Conservation (phyloP, 306 rosid genomes). For the Citrullus amarus region DNA sequence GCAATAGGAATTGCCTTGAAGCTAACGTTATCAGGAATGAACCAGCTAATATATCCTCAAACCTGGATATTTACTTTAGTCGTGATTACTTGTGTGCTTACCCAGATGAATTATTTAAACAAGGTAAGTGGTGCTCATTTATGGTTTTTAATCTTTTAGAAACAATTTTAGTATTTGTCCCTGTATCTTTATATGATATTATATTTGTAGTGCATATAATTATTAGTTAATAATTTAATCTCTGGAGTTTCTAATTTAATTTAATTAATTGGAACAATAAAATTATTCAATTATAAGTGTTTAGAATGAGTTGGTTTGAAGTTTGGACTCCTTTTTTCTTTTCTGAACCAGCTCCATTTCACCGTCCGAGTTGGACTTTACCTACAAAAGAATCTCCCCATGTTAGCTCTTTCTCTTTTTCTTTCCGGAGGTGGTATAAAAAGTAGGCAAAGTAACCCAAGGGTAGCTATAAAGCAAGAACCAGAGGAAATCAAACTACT, state of each 20-base stretch:
- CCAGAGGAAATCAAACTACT: not conserved
- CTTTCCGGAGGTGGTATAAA: not conserved
- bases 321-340: not conserved
- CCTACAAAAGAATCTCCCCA: not conserved
- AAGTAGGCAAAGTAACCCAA: not conserved
- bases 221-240: not conserved
- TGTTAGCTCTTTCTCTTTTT: not conserved
- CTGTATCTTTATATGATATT: not conserved
- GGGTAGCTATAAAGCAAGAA: not conserved
- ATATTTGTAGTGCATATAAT: not conserved
- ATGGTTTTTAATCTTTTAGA: not conserved
- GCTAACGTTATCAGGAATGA: slow-evolving; percentile 85
- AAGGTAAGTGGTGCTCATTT: slow-evolving; percentile 36
- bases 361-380: not conserved
- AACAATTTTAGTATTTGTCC: not conserved
- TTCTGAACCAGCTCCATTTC: not conserved
- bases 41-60: slow-evolving; percentile 86
- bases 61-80: slow-evolving; percentile 85
- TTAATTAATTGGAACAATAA: not conserved
- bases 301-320: not conserved
- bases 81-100: slow-evolving; percentile 77
- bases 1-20: slow-evolving; percentile 97
- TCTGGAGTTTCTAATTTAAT: not conserved
- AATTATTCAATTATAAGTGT: not conserved
- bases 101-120: slow-evolving; percentile 98